Percentiles rank a stretch among this genome's conserved stretches.
These are phyloP conservation scores for Syzygium syzygioides DNA, from an alignment of 441 rosid species.

Conservation along the genomic window DNA sequence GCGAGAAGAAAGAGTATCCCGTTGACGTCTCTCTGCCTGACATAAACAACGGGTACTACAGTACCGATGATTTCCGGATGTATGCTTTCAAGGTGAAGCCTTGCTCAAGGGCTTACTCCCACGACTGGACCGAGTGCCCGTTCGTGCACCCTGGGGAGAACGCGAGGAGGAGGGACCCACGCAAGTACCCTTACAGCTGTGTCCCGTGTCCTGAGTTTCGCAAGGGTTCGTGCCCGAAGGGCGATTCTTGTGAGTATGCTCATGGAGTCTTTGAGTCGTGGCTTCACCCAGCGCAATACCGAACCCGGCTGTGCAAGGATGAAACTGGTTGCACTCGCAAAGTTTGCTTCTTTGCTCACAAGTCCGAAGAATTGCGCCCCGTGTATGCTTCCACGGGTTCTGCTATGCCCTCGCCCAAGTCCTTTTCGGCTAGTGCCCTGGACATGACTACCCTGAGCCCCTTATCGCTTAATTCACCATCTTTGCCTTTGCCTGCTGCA, in stretches of 20 bases:
- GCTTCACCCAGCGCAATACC: slow-evolving; percentile 93
- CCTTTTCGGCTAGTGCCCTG: slow-evolving; percentile 31
- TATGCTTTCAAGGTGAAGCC: slow-evolving; percentile 86
- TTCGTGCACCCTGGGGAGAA: slow-evolving; percentile 98
- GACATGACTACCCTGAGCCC: slow-evolving; percentile 60
- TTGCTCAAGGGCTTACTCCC: slow-evolving; percentile 95
- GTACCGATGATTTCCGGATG: slow-evolving; percentile 92
- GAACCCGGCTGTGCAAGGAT: slow-evolving; percentile 96
- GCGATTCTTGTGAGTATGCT: slow-evolving; percentile 84
- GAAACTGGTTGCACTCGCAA: slow-evolving; percentile 76
- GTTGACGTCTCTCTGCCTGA: slow-evolving; percentile 79
- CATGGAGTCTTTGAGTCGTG: slow-evolving; percentile 96
- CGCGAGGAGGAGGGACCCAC: slow-evolving; percentile 93
- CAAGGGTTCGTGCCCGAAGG: slow-evolving; percentile 81
- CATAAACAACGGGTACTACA: slow-evolving; percentile 76
- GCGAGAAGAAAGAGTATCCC: slow-evolving; percentile 78
- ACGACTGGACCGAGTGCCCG: slow-evolving; percentile 98
- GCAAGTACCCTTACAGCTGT: slow-evolving; percentile 86
- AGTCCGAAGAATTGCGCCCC: slow-evolving; percentile 72
- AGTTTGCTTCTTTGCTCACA: slow-evolving; percentile 97
- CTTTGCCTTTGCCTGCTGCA: slow-evolving; percentile 38
- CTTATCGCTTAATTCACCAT: slow-evolving; percentile 42
- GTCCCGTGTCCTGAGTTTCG: slow-evolving; percentile 98
- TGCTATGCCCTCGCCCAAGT: slow-evolving; percentile 85
- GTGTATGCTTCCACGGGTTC: slow-evolving; percentile 88